Evolutionary conservation across 345 rosid species (phyloP).

Genomic region (Capsella bursapastoris): DNA sequence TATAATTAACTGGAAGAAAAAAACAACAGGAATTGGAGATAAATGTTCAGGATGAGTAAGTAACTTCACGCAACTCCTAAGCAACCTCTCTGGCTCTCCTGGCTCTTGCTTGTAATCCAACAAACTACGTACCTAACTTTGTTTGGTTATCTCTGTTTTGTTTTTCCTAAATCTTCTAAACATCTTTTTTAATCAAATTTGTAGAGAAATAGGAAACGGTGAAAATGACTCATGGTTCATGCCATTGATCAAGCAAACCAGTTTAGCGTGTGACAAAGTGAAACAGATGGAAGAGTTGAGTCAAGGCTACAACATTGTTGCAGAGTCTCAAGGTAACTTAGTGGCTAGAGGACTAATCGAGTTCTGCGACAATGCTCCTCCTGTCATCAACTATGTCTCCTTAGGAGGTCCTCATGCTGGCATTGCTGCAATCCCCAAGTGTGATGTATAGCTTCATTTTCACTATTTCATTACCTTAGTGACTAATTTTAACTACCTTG

Average conservation of each 20-base stretch:
- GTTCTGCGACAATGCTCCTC: conserved; percentile 82
- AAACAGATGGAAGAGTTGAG: conserved; percentile 74
- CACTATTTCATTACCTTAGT: conserved; percentile 1
- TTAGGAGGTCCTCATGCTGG: conserved; percentile 98
- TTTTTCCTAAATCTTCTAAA: not conserved
- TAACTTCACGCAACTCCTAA: conserved; percentile 64
- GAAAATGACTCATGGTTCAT: conserved; percentile 82
- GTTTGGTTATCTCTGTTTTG: not conserved
- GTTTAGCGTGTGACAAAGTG: conserved; percentile 49
- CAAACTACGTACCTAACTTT: conserved; percentile 6
- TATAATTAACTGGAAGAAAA: not conserved
- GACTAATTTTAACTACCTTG: not conserved
- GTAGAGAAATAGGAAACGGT: conserved; percentile 87
- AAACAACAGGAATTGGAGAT: conserved; percentile 70
- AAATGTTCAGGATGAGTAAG: conserved; percentile 69
- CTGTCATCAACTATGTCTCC: conserved; percentile 73
- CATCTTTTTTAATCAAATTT: not conserved
- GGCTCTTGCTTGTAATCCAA: conserved; percentile 74
- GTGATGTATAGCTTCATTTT: conserved; percentile 53
- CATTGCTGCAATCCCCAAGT: conserved; percentile 80
- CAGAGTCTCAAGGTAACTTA: conserved; percentile 89
- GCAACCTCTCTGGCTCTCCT: conserved; percentile 61
- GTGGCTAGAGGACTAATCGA: conserved; percentile 83
- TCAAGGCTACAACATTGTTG: conserved; percentile 81
- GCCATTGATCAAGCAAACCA: conserved; percentile 60